Conservation (phyloP, 441 rosid genomes). For the Erodium trifolium region DNA sequence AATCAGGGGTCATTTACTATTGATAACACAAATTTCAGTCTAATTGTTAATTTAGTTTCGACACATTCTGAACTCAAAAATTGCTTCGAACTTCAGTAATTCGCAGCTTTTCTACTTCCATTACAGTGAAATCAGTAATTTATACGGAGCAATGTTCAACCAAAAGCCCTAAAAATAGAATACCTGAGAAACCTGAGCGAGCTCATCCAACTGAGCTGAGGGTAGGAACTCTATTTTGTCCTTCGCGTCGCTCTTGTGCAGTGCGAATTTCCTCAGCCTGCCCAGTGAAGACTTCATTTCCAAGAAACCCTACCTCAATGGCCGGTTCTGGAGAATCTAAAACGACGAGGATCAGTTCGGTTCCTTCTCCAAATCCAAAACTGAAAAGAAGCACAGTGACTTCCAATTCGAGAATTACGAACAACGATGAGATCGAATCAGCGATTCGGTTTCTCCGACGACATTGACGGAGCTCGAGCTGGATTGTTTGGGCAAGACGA, state of each 20-base stretch:
- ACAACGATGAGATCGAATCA: not conserved
- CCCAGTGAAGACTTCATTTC: slow-evolving; percentile 71
- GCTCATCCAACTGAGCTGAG: slow-evolving; percentile 60
- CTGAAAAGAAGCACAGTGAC: slow-evolving; percentile 9
- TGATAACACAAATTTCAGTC: not conserved
- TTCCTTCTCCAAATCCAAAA: slow-evolving; percentile 2
- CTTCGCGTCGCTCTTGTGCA: slow-evolving; percentile 59
- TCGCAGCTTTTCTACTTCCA: not conserved
- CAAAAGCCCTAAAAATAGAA: not conserved
- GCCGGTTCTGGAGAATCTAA: slow-evolving; percentile 4
- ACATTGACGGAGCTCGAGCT: slow-evolving; percentile 25
- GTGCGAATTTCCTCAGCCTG: slow-evolving; percentile 62
- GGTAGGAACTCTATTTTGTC: slow-evolving; percentile 49
- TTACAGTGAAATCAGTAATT: not conserved
- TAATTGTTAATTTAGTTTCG: not conserved
- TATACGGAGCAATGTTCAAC: not conserved
- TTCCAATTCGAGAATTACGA: too few species aligned
- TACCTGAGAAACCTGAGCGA: slow-evolving; percentile 83
- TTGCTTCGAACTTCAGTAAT: not conserved
- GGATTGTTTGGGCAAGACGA: slow-evolving; percentile 21
- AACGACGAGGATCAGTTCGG: slow-evolving; percentile 8
- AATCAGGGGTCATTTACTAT: not conserved
- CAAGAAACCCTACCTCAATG: slow-evolving; percentile 30
- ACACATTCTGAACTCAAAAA: not conserved
- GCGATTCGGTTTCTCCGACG: slow-evolving; percentile 34